Conservation (phyloP, 2,329 filamentous ascomycete species). For the Tolypocladium paradoxum region DNA sequence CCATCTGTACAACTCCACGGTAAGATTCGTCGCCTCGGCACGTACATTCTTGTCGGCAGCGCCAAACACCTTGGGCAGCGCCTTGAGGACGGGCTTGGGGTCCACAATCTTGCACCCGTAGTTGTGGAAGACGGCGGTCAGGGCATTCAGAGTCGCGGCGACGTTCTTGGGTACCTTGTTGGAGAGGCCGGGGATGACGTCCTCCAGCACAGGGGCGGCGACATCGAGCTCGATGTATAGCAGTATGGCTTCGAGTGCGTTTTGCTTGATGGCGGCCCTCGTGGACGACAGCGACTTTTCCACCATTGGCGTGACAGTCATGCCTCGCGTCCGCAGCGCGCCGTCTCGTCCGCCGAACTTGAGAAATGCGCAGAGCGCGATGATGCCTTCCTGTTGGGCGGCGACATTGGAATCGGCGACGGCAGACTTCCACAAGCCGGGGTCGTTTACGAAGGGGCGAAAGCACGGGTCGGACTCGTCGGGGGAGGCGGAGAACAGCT, state of each 20-base stretch:
- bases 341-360: constrained; percentile 79
- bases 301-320: constrained; percentile 67
- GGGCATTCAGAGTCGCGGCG: constrained; percentile 55
- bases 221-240: constrained; percentile 86
- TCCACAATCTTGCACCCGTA: constrained; percentile 93
- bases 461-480: constrained; percentile 82
- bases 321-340: constrained; percentile 63
- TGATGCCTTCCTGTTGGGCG: constrained; percentile 86
- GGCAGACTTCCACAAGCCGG: constrained; percentile 81
- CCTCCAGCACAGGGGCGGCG: constrained; percentile 77
- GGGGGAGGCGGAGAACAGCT: constrained; percentile 73
- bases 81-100: constrained; percentile 82
- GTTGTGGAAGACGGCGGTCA: constrained; percentile 81
- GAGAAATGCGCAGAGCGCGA: constrained; percentile 79
- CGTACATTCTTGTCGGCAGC: constrained; percentile 98
- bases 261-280: constrained; percentile 78
- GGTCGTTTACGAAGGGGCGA: constrained; percentile 75
- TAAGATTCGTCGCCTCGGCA: constrained; percentile 81
- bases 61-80: constrained; percentile 80
- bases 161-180: constrained; percentile 91
- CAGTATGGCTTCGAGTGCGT: constrained; percentile 73
- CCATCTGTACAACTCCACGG: constrained; percentile 95
- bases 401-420: constrained; percentile 94
- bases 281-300: constrained; percentile 89
- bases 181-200: constrained; percentile 69